Base-by-base conservation (phyloP, 2,329 filamentous ascomycete species). In the Xylariomycetidae sp. region DNA sequence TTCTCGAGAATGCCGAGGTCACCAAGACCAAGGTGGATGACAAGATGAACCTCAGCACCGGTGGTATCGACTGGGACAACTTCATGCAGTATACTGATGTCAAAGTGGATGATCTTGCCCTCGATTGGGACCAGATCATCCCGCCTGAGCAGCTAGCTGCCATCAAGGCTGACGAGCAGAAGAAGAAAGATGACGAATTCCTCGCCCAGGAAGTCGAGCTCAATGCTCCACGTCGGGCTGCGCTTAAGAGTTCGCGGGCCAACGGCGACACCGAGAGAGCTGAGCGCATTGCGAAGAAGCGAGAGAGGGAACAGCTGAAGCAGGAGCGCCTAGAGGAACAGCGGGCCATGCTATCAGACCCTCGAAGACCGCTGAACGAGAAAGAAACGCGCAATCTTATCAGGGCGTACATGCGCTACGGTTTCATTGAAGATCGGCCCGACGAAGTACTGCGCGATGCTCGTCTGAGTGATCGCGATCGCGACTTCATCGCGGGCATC, bases 101-200 rank as follows among this genome's bases (percentile, higher is more conserved):
- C 60, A 96, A 96, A 63, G 85, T 96, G 16, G 85, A 96, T 38
- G 74, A 79, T 31, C 66, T 77, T 30, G 65, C 68, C 44, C 79
- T 96, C 17, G 88, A 93, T 47, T 98, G 92, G 92, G 92, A 98
- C 51, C 85, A 96, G 46, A 98, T 98, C 50, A 96, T 98, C 48
- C 93, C 92, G 1, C 88, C 89, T 39, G 88, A 95, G 6, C 81
- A 95, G 51, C 74, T 98, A 13, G 89, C 89, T 12, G 81, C 80
- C 39, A 84, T 96, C 61, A 95, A 93, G 58, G 81, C 79, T 0
- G 86, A 94, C 31, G 90, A 96, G 51, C 85, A 93, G 47, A 79
- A 82, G 57, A 83, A 84, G 52, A 78, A 85, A 35, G 79, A 95
- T 35, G 86, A 89, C 10, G 79, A 83, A 29, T 93, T 92, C 45